phyloP scores from a whole-genome alignment of 2,329 filamentous ascomycete genomes.

The Stagonosporopsis rhizophila region DNA sequence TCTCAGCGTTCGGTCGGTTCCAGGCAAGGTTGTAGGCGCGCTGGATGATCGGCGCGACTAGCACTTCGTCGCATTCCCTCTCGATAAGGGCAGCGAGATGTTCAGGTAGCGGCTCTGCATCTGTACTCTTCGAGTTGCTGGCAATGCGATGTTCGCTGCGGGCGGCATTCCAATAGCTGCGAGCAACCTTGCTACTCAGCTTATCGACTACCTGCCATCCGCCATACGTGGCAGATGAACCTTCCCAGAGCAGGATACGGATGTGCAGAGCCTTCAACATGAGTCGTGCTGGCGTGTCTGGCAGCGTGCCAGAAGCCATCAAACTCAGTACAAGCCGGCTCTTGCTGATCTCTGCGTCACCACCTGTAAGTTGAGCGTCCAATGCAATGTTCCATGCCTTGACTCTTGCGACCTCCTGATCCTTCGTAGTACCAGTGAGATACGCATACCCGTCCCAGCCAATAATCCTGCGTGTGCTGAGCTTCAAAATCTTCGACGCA shows the following conservation, averaged over 20 bases:
- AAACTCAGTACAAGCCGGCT: conserved; percentile 85
- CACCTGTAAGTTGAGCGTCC: conserved; percentile 89
- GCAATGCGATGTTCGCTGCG: conserved; percentile 65
- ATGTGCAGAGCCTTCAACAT: conserved; percentile 95
- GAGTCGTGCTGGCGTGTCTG: conserved; percentile 79
- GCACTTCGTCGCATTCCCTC: conserved; percentile 80
- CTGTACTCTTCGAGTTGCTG: conserved; percentile 53
- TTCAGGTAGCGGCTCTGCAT: conserved; percentile 73
- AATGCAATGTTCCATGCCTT: conserved; percentile 94
- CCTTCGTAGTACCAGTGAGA: conserved; percentile 79
- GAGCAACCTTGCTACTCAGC: conserved; percentile 75
- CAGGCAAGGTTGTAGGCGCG: conserved; percentile 89
- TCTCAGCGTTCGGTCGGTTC: conserved; percentile 77
- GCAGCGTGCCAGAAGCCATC: conserved; percentile 85
- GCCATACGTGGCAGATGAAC: conserved; percentile 70
- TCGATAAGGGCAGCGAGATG: conserved; percentile 79
- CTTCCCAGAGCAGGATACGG: conserved; percentile 85
- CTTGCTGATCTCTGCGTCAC: conserved; percentile 87
- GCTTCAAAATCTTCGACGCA: conserved; percentile 79
- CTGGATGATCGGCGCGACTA: conserved; percentile 79
- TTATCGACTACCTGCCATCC: conserved; percentile 70
- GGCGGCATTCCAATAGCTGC: conserved; percentile 82
- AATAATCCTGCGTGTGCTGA: conserved; percentile 78
- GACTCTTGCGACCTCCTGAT: conserved; percentile 84
- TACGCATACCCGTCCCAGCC: conserved; percentile 79